Conservation (phyloP, 2,329 filamentous ascomycete genomes). For the Penicillium capsulatum region DNA sequence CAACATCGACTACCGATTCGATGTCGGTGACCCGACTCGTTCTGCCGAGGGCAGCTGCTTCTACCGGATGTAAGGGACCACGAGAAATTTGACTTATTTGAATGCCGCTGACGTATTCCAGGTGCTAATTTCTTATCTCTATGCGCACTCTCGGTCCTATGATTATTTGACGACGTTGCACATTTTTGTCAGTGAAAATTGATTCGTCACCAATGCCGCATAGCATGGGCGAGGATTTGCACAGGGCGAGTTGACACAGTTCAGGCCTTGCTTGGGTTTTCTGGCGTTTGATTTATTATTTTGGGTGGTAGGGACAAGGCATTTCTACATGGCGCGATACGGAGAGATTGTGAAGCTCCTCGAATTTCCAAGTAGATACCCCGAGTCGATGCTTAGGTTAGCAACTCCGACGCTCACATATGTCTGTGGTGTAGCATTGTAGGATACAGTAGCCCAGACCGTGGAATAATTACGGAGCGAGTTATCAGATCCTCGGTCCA, state of each 20-base stretch:
- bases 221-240: slow-evolving; percentile 30
- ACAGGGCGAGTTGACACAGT: slow-evolving; percentile 23
- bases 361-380: slow-evolving; percentile 47
- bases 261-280: slow-evolving; percentile 32
- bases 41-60: slow-evolving; percentile 64
- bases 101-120: no score
- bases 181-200: slow-evolving; percentile 17
- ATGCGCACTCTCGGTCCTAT: slow-evolving; percentile 16
- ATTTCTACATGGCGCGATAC: slow-evolving; percentile 39
- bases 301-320: slow-evolving; percentile 38
- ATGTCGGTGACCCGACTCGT: slow-evolving; percentile 69
- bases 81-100: no score
- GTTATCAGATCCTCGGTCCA: slow-evolving; percentile 28
- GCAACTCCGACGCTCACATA: slow-evolving; percentile 34
- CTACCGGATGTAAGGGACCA: slow-evolving; percentile 63
- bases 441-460: no score
- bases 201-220: slow-evolving; percentile 24
- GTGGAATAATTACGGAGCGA: slow-evolving; percentile 19
- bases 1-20: slow-evolving; percentile 73
- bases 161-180: slow-evolving; percentile 15
- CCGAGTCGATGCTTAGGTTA: slow-evolving; percentile 49
- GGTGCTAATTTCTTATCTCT: slow-evolving; percentile 26
- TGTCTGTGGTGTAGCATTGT: slow-evolving; percentile 12
- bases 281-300: slow-evolving; percentile 24
- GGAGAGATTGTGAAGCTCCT: slow-evolving; percentile 46